Conservation (phyloP, 352 stramenopile genomes). For the Phytophthora pini region DNA sequence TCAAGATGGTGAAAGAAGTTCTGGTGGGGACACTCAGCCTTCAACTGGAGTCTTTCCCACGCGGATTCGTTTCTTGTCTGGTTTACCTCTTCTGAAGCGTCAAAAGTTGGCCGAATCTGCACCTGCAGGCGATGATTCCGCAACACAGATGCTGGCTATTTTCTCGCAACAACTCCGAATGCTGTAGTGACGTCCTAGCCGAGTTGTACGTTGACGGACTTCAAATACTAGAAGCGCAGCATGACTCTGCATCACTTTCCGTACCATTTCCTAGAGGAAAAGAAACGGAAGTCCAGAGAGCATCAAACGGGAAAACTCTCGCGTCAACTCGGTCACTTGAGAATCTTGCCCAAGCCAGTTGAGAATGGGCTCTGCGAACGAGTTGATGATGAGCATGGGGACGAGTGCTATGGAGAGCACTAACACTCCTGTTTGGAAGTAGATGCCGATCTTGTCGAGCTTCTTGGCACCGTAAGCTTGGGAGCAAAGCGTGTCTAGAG, state of each 20-base stretch:
- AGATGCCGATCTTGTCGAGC: slow-evolving; percentile 70
- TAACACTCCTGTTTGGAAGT: slow-evolving; percentile 69
- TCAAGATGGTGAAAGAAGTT: too few species aligned
- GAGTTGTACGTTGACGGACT: too few species aligned
- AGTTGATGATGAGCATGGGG: slow-evolving; percentile 63
- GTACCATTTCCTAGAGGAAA: slow-evolving; percentile 80
- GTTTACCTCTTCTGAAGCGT: too few species aligned
- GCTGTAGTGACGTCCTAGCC: too few species aligned
- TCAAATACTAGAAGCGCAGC: too few species aligned
- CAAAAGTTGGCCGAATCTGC: too few species aligned
- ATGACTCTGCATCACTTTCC: slow-evolving; percentile 69
- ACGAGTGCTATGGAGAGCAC: slow-evolving; percentile 47
- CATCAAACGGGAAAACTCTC: slow-evolving; percentile 64
- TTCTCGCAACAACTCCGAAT: too few species aligned
- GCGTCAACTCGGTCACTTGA: slow-evolving; percentile 53
- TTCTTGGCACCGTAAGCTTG: slow-evolving; percentile 66
- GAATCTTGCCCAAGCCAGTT: slow-evolving; percentile 44
- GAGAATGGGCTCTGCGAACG: slow-evolving; percentile 50
- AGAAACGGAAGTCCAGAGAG: slow-evolving; percentile 68
- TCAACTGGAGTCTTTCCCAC: too few species aligned
- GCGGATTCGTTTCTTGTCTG: too few species aligned
- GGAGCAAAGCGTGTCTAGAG: slow-evolving; percentile 76
- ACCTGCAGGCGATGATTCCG: too few species aligned
- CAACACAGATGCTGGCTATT: too few species aligned
- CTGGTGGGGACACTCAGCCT: too few species aligned